phyloP scores from a whole-genome alignment of 2,329 filamentous ascomycete species.

The Botryotinia calthae region DNA sequence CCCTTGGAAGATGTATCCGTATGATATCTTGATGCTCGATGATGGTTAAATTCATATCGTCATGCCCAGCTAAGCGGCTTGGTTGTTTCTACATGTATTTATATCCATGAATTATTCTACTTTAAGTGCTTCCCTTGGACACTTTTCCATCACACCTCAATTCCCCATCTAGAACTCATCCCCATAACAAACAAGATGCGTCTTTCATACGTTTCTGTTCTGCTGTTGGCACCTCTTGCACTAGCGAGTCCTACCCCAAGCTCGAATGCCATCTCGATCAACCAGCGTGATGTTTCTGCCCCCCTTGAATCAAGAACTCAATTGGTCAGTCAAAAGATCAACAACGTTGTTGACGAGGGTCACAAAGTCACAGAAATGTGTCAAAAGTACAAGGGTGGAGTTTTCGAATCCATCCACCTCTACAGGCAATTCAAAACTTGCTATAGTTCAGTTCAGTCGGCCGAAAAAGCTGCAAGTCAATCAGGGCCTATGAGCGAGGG shows the following conservation, averaged over 20 bases:
- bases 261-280: neutral
- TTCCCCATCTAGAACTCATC: neutral
- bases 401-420: neutral
- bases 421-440: neutral
- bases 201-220: neutral
- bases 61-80: neutral
- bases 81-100: neutral
- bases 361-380: neutral
- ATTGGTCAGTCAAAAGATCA: neutral
- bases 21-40: neutral
- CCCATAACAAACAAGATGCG: neutral
- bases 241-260: neutral
- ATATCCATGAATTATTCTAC: neutral
- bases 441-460: neutral
- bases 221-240: constrained; percentile 7
- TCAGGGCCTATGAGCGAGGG: neutral
- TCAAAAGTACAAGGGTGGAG: neutral
- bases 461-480: neutral
- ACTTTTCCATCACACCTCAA: neutral
- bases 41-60: neutral
- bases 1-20: neutral
- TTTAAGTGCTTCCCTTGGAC: neutral
- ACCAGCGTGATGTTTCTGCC: neutral
- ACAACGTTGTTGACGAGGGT: neutral
- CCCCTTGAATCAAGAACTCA: neutral